These are phyloP conservation scores for Phytopythium cucurbitacearum DNA, from an alignment of 352 stramenopile genomes.

Conservation along the genomic window DNA sequence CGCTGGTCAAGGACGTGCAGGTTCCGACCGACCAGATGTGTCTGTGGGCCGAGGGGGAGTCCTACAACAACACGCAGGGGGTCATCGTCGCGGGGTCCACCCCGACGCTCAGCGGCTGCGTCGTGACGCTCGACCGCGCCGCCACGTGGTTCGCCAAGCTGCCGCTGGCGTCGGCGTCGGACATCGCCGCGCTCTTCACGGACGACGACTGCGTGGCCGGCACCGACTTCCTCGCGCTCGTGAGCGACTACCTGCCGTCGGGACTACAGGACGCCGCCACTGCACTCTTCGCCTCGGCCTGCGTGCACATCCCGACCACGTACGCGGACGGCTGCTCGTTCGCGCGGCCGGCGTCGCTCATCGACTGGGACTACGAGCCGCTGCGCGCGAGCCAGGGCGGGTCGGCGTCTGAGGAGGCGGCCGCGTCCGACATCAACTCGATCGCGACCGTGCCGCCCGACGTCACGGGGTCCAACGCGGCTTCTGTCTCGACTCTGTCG, in stretches of 20 bases:
- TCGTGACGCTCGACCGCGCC: slow-evolving; percentile 39
- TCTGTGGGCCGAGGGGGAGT: slow-evolving; percentile 36
- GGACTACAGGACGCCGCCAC: slow-evolving; percentile 21
- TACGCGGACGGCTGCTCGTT: slow-evolving; percentile 53
- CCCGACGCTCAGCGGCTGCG: slow-evolving; percentile 33
- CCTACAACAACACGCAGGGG: slow-evolving; percentile 37
- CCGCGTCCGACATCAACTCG: slow-evolving; percentile 23
- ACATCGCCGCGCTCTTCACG: slow-evolving; percentile 37
- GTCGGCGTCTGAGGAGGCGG: slow-evolving; percentile 10
- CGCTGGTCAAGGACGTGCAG: slow-evolving; percentile 40
- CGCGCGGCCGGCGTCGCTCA: slow-evolving; percentile 32
- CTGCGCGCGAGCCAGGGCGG: slow-evolving; percentile 22
- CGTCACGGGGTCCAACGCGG: slow-evolving; percentile 12
- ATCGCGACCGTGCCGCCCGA: slow-evolving; percentile 24
- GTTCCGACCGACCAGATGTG: slow-evolving; percentile 54
- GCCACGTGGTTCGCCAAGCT: slow-evolving; percentile 41
- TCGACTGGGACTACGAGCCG: slow-evolving; percentile 52
- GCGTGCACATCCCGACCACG: slow-evolving; percentile 44
- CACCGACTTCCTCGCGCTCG: slow-evolving; percentile 30
- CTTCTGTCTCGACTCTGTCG: not conserved
- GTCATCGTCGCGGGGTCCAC: slow-evolving; percentile 17
- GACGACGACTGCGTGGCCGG: slow-evolving; percentile 34
- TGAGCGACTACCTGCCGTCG: slow-evolving; percentile 31
- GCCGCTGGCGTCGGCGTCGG: slow-evolving; percentile 24
- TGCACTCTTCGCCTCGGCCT: slow-evolving; percentile 34